A percentile compares a stretch with the other conserved stretches of the same genome.
These are phyloP conservation scores for Aspergillus fijiensis DNA, from an alignment of 2,329 filamentous ascomycete genomes.

Conservation along the genomic window DNA sequence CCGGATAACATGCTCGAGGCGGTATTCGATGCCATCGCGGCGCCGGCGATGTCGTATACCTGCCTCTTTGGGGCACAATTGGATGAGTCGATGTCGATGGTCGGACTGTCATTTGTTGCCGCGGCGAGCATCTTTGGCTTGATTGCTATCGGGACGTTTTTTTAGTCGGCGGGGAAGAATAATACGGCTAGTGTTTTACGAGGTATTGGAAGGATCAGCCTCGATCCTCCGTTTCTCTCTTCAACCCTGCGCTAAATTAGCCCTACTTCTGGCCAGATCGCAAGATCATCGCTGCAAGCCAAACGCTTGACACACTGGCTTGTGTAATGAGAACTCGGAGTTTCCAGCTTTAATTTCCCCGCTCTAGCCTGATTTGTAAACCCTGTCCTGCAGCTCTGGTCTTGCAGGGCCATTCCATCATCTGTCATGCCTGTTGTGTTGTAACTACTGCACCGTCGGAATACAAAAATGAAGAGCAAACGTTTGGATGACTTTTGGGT, in stretches of 20 bases:
- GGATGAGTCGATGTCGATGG: neutral
- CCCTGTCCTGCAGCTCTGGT: no score
- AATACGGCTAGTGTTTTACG: neutral
- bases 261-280: no score
- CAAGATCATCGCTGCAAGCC: no score
- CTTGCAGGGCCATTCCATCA: no score
- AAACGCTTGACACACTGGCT: neutral
- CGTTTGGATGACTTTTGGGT: no score
- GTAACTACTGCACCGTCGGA: no score
- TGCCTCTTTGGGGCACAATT: neutral
- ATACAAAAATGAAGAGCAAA: no score
- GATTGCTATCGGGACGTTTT: neutral
- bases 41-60: neutral
- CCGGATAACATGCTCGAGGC: neutral
- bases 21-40: neutral
- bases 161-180: neutral
- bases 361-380: no score
- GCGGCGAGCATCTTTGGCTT: neutral
- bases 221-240: neutral
- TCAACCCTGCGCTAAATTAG: neutral
- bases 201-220: neutral
- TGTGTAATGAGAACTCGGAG: neutral
- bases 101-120: neutral
- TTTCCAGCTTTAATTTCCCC: neutral
- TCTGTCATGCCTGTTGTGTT: no score